Evolutionary conservation across 1,284 basidiomycete species (phyloP), one percentile per base, ranked within the genome.

Genomic region (Papiliotrema laurentii): DNA sequence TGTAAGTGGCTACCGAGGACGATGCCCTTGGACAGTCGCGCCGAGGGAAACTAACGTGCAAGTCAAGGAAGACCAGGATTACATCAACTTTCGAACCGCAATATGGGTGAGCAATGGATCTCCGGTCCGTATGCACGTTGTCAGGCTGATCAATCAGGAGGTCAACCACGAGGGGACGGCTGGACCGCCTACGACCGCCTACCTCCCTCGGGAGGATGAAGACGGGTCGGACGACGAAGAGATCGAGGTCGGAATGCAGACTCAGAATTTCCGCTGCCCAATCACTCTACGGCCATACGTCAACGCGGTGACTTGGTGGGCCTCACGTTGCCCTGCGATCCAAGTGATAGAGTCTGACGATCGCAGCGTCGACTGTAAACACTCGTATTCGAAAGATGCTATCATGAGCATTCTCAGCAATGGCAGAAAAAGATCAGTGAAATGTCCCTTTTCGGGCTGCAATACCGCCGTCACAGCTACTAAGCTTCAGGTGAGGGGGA

Each of bases 261-360:
- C 83, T 6, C 86, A 89, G 63, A 83, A 82, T 56, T 88, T 82
- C 76, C 84, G 81, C 47, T 92, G 89, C 56, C 88, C 89, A 2
- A 75, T 92, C 45, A 83, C 85, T 0, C 76, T 90, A 40, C 79
- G 74, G 4, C 66, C 77, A 10, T 78, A 87, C 26, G 76, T 77
- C 26, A 76, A 91, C 45, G 88, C 46, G 21, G 25, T 49, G 40
- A 49, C 49, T 16, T 53, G 47, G 54, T 55, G n/a, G n/a, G n/a
- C n/a, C n/a, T n/a, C n/a, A 18, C 21, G 49, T 41, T n/a, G 13
- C 27, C 16, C 42, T 27, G 3, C 6, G 10, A 16, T 14, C 2
- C 2, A 19, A 39, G 0, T 6, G 24, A 14, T 10, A 24, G 27
- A 22, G 11, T 33, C 39, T 42, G 47, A 53, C 37, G 31, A n/a